phyloP scores from a whole-genome alignment of 1,284 basidiomycete species.

The Rhodotorula sp. region DNA sequence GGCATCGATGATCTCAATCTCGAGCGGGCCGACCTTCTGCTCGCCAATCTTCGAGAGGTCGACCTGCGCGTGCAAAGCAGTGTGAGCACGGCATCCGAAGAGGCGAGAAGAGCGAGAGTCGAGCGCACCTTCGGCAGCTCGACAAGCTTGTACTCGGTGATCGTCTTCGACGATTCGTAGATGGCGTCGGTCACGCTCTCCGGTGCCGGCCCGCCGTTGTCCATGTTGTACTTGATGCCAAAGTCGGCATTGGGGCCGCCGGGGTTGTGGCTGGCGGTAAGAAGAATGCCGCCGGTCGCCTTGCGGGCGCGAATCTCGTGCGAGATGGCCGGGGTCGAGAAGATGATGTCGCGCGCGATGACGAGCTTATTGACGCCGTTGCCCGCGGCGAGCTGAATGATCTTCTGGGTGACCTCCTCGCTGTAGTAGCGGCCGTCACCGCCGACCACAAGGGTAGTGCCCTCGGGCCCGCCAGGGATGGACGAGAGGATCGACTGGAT shows the following conservation, averaged over 20 bases:
- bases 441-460: conserved; percentile 86
- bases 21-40: conserved; percentile 74
- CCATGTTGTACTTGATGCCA: conserved; percentile 98
- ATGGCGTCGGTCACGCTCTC: conserved; percentile 94
- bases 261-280: conserved; percentile 98
- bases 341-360: conserved; percentile 83
- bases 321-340: conserved; percentile 95
- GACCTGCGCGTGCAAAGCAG: conserved; percentile 57
- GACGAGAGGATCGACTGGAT: conserved; percentile 92
- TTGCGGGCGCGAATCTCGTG: conserved; percentile 95
- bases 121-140: conserved; percentile 71
- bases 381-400: conserved; percentile 48
- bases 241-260: conserved; percentile 97
- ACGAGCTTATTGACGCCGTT: conserved; percentile 77
- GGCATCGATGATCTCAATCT: conserved; percentile 91
- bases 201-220: conserved; percentile 94
- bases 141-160: conserved; percentile 81
- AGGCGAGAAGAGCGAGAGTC: too few relatives aligned
- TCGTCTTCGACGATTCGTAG: conserved; percentile 84
- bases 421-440: conserved; percentile 96
- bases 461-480: conserved; percentile 69
- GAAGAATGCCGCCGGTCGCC: conserved; percentile 92
- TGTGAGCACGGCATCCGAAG: not conserved
- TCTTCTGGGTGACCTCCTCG: conserved; percentile 60
- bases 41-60: conserved; percentile 83